Percentiles rank a stretch among this genome's conserved stretches.
phyloP scores from a whole-genome alignment of 2,329 filamentous ascomycete genomes.

The Byssochlamys sp. region DNA sequence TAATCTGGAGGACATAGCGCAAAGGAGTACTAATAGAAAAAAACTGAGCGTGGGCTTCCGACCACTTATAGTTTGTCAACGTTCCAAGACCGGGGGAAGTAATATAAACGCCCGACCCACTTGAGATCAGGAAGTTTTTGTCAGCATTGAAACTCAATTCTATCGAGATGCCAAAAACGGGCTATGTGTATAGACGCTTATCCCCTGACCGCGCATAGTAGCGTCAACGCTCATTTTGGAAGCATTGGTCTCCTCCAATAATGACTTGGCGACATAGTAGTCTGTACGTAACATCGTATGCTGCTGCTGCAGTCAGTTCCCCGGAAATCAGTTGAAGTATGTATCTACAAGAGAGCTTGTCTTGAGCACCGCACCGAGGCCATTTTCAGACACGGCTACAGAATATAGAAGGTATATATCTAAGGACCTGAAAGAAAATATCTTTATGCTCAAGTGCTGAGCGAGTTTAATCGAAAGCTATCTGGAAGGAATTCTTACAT shows the following conservation, averaged over 20 bases:
- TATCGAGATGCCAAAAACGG: background rate
- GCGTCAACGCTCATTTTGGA: background rate
- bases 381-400: background rate
- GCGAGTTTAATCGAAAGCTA: background rate
- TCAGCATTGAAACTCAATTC: background rate
- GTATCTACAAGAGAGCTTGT: too few species aligned
- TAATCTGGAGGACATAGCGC: background rate
- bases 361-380: too few species aligned
- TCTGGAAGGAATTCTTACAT: background rate
- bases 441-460: background rate
- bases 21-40: background rate
- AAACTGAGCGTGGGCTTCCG: background rate
- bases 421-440: background rate
- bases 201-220: background rate
- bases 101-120: background rate
- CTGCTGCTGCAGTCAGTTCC: too few species aligned
- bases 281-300: too few species aligned
- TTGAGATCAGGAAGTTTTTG: background rate
- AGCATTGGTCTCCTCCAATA: too few species aligned
- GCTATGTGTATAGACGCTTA: background rate
- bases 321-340: too few species aligned
- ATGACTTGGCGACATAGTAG: too few species aligned
- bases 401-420: background rate
- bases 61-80: background rate
- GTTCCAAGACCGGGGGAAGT: background rate